These are phyloP conservation scores for Triglochin maritima DNA, from an alignment of 106 monocot species.

Conservation along the genomic window DNA sequence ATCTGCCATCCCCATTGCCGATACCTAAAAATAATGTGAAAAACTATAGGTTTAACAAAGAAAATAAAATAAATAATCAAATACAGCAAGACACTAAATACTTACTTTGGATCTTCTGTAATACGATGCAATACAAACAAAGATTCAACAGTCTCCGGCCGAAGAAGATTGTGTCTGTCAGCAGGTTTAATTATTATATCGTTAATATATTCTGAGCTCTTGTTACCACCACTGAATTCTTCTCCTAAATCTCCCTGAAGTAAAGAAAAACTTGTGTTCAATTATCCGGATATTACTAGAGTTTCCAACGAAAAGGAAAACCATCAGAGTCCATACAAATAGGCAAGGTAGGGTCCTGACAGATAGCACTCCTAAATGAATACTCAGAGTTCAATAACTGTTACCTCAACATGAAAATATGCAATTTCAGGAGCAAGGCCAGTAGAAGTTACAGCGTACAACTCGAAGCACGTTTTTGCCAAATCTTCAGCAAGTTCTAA, in stretches of 20 bases:
- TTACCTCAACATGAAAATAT: slow-evolving; percentile 76
- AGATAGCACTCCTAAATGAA: neutral
- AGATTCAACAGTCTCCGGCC: slow-evolving; percentile 95
- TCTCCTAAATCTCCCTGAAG: slow-evolving; percentile 44
- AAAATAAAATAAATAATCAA: neutral
- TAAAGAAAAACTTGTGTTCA: slow-evolving; percentile 5
- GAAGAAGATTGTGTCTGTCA: slow-evolving; percentile 89
- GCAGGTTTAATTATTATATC: slow-evolving; percentile 82
- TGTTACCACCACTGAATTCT: slow-evolving; percentile 64
- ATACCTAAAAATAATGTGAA: slow-evolving; percentile 36
- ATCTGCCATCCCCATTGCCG: slow-evolving; percentile 97
- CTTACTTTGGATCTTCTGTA: slow-evolving; percentile 89
- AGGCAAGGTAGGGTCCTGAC: no score
- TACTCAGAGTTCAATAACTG: neutral
- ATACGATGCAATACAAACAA: slow-evolving; percentile 81
- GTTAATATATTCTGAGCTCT: slow-evolving; percentile 63
- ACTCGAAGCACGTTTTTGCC: slow-evolving; percentile 88
- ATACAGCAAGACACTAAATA: neutral
- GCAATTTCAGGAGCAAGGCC: slow-evolving; percentile 91
- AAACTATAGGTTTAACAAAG: neutral
- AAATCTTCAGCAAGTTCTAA: slow-evolving; percentile 86
- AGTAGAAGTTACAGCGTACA: slow-evolving; percentile 81
- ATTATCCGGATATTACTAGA: neutral
- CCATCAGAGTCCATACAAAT: no score
- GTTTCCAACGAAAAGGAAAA: no score